Percentiles rank a stretch among this genome's conserved stretches.
These are phyloP conservation scores for Solanum arcanum DNA, from an alignment of 257 asterid species.

Conservation along the genomic window DNA sequence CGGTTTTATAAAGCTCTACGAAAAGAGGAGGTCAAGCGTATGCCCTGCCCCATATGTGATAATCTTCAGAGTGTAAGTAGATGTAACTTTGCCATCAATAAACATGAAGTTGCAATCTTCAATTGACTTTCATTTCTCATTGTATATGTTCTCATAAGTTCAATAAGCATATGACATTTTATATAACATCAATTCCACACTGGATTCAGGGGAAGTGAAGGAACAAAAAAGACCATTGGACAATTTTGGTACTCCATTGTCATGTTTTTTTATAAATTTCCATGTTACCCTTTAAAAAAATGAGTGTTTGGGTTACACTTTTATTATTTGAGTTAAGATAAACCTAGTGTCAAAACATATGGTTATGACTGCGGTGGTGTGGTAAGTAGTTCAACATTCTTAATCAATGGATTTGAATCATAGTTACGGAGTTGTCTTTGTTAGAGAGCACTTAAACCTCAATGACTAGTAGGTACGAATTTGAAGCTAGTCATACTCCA, in stretches of 20 bases:
- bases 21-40: background rate
- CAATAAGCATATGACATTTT: background rate
- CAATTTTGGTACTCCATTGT: background rate
- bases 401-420: too few species aligned
- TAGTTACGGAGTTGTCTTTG: too few species aligned
- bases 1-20: background rate
- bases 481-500: background rate
- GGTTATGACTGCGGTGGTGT: fast-evolving
- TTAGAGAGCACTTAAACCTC: background rate
- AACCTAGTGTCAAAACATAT: background rate
- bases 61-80: background rate
- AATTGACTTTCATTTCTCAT: background rate
- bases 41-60: background rate
- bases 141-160: background rate
- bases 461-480: background rate
- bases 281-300: background rate
- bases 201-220: background rate
- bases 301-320: background rate
- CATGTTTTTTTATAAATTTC: background rate
- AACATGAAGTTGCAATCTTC: background rate
- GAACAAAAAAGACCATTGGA: background rate
- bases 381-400: background rate
- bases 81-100: background rate
- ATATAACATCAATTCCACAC: background rate
- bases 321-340: background rate